phyloP scores from a whole-genome alignment of 352 stramenopile species.

The Nothophytophthora sp. region DNA sequence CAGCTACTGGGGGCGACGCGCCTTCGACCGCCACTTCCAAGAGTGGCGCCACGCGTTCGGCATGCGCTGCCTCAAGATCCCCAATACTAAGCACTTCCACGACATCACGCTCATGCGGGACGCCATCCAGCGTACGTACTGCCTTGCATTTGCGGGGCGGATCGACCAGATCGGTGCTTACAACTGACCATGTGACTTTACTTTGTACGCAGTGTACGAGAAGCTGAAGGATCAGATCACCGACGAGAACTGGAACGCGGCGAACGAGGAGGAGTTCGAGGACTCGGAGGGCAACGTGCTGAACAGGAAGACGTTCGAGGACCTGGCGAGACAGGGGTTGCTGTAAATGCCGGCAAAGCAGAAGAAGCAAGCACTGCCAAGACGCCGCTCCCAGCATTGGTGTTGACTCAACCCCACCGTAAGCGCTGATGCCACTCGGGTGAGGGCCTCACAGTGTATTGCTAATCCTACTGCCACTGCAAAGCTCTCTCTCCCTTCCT shows the following conservation, averaged over 20 bases:
- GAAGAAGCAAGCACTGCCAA: too few species aligned
- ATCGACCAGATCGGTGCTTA: background rate
- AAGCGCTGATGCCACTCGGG: too few species aligned
- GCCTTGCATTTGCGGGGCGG: conserved; percentile 1
- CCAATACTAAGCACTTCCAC: conserved; percentile 99
- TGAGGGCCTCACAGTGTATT: too few species aligned
- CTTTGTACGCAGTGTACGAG: conserved; percentile 87
- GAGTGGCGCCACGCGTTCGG: conserved; percentile 98
- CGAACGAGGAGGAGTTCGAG: conserved; percentile 98
- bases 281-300: conserved; percentile 99
- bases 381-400: too few species aligned
- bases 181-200: conserved; percentile 1
- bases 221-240: conserved; percentile 96
- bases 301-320: conserved; percentile 97
- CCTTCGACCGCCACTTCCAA: conserved; percentile 98
- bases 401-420: too few species aligned
- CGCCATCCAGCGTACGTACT: conserved; percentile 76
- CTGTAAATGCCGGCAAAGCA: conserved; percentile 60
- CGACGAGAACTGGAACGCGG: conserved; percentile 92
- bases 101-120: conserved; percentile 99
- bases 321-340: conserved; percentile 97
- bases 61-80: conserved; percentile 99
- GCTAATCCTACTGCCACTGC: background rate
- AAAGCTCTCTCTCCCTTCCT: conserved; percentile 12
- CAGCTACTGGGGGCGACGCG: conserved; percentile 96